A percentile compares a stretch with the other conserved stretches of the same genome.
phyloP scores from a whole-genome alignment of 176 grass and related monocot species.

The Coix lacrymajobi region DNA sequence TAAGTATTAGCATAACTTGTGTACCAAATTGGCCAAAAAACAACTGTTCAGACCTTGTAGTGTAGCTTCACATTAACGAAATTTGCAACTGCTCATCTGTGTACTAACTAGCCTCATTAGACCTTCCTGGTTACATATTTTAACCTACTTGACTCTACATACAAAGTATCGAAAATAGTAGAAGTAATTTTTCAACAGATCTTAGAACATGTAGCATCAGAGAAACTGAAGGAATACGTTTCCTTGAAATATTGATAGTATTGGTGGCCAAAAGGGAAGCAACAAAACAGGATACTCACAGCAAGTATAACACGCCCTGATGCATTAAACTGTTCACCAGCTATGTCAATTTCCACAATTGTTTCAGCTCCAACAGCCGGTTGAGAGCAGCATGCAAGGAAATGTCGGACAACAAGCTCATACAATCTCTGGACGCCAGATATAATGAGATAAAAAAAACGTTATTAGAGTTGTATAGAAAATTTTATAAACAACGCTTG shows the following conservation, averaged over 20 bases:
- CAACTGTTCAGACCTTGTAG: not conserved
- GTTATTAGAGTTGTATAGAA: slow-evolving; percentile 1
- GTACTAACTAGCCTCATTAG: not conserved
- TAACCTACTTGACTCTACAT: not conserved
- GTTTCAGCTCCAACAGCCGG: slow-evolving; percentile 94
- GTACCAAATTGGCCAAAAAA: not conserved
- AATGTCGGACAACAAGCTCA: slow-evolving; percentile 94
- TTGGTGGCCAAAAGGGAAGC: slow-evolving; percentile 13
- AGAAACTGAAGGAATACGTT: not conserved
- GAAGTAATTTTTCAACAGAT: slow-evolving; percentile 22
- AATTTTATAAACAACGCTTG: not conserved
- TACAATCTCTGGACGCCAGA: slow-evolving; percentile 71
- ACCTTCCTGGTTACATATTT: not conserved
- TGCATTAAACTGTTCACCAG: slow-evolving; percentile 80
- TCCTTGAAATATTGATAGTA: not conserved
- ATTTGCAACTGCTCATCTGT: not conserved
- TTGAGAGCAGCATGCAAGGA: slow-evolving; percentile 96
- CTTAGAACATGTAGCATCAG: slow-evolving; percentile 4
- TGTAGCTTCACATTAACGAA: not conserved
- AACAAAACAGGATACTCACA: slow-evolving; percentile 43
- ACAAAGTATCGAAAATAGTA: not conserved
- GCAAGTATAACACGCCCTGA: slow-evolving; percentile 79
- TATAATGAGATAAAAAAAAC: slow-evolving; percentile 12
- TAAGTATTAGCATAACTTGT: not conserved
- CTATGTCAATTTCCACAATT: slow-evolving; percentile 83